Conservation (phyloP, 2,329 filamentous ascomycete genomes). For the Pyricularia grisea region DNA sequence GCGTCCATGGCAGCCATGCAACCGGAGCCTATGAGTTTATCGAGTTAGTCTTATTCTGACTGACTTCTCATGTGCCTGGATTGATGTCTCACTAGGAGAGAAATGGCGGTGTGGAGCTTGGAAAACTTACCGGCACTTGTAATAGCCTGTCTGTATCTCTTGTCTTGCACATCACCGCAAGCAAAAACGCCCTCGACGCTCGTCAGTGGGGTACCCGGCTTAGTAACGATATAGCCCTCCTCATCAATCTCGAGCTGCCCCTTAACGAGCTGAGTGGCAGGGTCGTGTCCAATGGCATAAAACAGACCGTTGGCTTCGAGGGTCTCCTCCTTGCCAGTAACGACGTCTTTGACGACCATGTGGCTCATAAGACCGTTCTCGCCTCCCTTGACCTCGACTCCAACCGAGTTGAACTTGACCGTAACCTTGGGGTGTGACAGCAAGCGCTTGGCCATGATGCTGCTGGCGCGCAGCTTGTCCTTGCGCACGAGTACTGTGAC, state of each 20-base stretch:
- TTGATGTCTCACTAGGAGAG: neutral
- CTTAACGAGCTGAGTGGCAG: conserved; percentile 84
- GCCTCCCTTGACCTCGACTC: conserved; percentile 76
- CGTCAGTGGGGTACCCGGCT: conserved; percentile 80
- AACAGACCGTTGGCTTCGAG: conserved; percentile 88
- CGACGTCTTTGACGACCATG: conserved; percentile 71
- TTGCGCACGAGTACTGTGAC: conserved; percentile 88
- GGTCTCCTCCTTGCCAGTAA: conserved; percentile 69
- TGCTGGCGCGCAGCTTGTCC: conserved; percentile 78
- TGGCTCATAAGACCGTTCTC: conserved; percentile 74
- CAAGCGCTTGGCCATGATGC: conserved; percentile 84
- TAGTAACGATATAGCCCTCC: conserved; percentile 85
- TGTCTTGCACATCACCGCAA: conserved; percentile 96
- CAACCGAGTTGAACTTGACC: conserved; percentile 76
- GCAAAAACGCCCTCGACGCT: conserved; percentile 90
- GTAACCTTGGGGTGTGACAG: conserved; percentile 81
- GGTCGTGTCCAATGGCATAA: conserved; percentile 95
- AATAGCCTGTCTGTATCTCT: conserved; percentile 94
- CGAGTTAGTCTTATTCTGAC: conserved; percentile 6
- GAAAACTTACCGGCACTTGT: conserved; percentile 77
- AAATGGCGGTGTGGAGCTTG: neutral
- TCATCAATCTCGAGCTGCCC: conserved; percentile 75
- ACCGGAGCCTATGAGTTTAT: conserved; percentile 58
- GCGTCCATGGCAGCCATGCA: conserved; percentile 94
- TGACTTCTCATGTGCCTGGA: neutral